Conservation (phyloP, 805 yeast species). For the Debaryomyces tyrocola region DNA sequence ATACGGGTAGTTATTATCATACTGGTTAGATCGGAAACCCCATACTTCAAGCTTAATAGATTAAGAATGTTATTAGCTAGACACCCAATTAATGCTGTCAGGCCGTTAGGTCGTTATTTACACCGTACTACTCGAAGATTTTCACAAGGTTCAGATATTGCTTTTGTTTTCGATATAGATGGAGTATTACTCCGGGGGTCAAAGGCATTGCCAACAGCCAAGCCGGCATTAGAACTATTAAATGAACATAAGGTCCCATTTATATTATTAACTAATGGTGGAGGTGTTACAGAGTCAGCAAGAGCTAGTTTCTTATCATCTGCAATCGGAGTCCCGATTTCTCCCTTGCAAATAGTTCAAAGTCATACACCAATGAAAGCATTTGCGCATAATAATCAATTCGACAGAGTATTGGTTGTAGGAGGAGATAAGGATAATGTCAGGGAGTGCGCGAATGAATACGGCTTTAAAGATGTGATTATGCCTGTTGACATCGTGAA, state of each 20-base stretch:
- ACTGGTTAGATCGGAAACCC: too few species aligned
- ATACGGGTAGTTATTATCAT: too few species aligned
- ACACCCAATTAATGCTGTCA: background rate
- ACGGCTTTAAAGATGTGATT: constrained; percentile 77
- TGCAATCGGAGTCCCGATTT: constrained; percentile 44
- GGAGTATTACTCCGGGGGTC: constrained; percentile 83
- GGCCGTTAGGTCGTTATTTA: background rate
- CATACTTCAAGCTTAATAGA: too few species aligned
- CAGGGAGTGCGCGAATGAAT: constrained; percentile 68
- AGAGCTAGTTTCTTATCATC: constrained; percentile 55
- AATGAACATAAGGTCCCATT: constrained; percentile 63
- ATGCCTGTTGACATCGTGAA: constrained; percentile 71
- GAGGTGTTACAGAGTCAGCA: constrained; percentile 69
- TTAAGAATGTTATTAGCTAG: background rate
- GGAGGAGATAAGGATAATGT: constrained; percentile 78
- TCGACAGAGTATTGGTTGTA: constrained; percentile 68
- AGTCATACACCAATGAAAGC: constrained; percentile 84
- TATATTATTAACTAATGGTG: constrained; percentile 87
- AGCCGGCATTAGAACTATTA: constrained; percentile 55
- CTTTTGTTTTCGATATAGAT: constrained; percentile 61
- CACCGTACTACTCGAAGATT: background rate
- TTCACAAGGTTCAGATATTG: constrained; percentile 12
- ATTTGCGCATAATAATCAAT: constrained; percentile 45
- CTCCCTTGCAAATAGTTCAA: constrained; percentile 69
- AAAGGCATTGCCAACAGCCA: constrained; percentile 64